Conservation (phyloP, 2,329 filamentous ascomycete species). For the Aurifilum marmelostoma region DNA sequence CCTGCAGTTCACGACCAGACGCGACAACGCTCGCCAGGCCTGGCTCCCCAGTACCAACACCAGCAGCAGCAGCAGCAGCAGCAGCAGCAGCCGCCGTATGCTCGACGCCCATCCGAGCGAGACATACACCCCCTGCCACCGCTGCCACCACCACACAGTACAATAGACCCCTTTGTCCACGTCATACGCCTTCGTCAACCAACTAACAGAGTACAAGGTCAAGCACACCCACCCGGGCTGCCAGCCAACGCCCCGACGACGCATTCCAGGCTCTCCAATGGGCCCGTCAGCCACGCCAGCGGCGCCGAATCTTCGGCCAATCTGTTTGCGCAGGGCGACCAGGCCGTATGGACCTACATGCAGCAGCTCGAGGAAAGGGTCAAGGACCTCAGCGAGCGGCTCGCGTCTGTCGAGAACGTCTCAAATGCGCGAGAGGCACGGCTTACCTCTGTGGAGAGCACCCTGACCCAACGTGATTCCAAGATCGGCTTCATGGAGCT, state of each 20-base stretch:
- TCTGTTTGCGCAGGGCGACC: conserved; percentile 63
- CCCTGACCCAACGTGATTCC: conserved; percentile 12
- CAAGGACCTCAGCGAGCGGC: conserved; percentile 49
- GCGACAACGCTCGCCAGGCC: conserved; percentile 67
- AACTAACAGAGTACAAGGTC: conserved; percentile 21
- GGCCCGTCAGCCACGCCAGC: conserved; percentile 41
- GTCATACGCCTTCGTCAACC: conserved; percentile 36
- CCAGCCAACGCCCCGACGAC: conserved; percentile 26
- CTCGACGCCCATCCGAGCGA: conserved; percentile 59
- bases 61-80: conserved; percentile 66
- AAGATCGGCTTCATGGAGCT: conserved; percentile 21
- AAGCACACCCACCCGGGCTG: conserved; percentile 10
- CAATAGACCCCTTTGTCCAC: conserved; percentile 46
- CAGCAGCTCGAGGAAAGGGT: conserved; percentile 67
- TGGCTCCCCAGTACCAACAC: conserved; percentile 67
- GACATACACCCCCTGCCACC: conserved; percentile 55
- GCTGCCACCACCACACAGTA: conserved; percentile 44
- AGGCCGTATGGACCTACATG: conserved; percentile 73
- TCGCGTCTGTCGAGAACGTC: conserved; percentile 33
- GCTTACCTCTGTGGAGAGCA: conserved; percentile 16
- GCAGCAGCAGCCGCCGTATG: conserved; percentile 59
- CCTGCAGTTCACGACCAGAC: conserved; percentile 60
- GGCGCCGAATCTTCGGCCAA: conserved; percentile 67
- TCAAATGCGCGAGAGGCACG: conserved; percentile 21
- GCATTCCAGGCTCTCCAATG: conserved; percentile 49